phyloP scores from a whole-genome alignment of 331 rosid species.

The Malus hybrid region DNA sequence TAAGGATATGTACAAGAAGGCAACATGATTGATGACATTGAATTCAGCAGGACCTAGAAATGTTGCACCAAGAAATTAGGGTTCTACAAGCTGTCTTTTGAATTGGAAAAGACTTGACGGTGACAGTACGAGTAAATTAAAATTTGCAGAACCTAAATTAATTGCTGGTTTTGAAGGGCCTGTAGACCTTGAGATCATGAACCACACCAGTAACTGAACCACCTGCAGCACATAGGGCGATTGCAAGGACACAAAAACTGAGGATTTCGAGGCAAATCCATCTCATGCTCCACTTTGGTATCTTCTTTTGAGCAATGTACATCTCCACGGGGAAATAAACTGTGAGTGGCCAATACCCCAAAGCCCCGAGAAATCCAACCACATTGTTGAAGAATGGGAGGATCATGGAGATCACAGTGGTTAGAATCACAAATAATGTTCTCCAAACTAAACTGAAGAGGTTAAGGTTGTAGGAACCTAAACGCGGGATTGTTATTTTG shows the following conservation, averaged over 20 bases:
- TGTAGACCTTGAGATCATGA: constrained; percentile 17
- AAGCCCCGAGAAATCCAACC: constrained; percentile 63
- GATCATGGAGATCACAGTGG: constrained; percentile 56
- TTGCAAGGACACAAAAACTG: constrained; percentile 11
- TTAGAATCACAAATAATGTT: constrained; percentile 36
- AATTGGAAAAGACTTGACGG: background rate
- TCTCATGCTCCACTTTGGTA: constrained; percentile 55
- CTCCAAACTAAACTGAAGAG: constrained; percentile 57
- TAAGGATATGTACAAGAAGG: no score
- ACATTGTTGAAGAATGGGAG: constrained; percentile 73
- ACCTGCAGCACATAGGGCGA: no score
- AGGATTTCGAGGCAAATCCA: constrained; percentile 56
- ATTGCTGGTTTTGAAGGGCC: constrained; percentile 14
- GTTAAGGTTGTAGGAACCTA: constrained; percentile 32
- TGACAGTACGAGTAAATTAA: background rate
- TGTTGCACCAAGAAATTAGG: background rate
- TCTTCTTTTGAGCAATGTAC: constrained; percentile 55
- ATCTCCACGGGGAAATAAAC: constrained; percentile 72
- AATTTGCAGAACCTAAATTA: background rate
- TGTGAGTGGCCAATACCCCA: constrained; percentile 70
- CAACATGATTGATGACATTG: background rate
- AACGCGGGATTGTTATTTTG: constrained; percentile 12
- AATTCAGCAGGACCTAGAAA: background rate
- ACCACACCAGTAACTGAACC: background rate
- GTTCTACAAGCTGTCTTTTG: background rate